Base-by-base conservation (phyloP, 208 protist genomes). In the Trypanosoma scelopori region DNA sequence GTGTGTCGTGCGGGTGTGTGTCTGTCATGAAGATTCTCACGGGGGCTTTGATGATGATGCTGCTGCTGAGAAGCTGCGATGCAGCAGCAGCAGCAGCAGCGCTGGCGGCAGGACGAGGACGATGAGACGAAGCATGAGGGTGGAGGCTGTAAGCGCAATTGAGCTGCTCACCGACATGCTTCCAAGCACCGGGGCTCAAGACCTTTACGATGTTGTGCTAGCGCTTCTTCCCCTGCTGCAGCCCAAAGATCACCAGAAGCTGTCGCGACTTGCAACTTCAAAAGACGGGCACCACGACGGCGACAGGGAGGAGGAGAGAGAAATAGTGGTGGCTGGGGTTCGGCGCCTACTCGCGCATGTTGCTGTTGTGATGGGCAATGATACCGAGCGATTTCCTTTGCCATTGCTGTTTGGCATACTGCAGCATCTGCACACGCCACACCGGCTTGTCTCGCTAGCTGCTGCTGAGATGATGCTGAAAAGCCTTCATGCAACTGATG, bases 311-410 rank as follows among this genome's bases (percentile, higher is more conserved):
- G 25, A 58, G 3, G n/a, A 50, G 13, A 22, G 25, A 1, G 25
- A 50, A 50, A 7, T 4, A 22, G 3, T 25, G 43, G 30, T 25
- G 49, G n/a, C 23, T 22, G 58, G 51, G 39, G 39, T 70, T 4
- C 53, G 52, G 5, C 71, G 69, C 7, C 51, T 77, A 27, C 69
- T 77, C n/a, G 66, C 68, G 18, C 60, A 74, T 55, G 75, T 82
- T 0, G 60, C 77, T n/a, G 58, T 74, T 12, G 49, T 79, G 1
- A 65, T 77, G 32, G 77, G 65, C 9, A 73, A 79, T 51, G 77
- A 82, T 39, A 71, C 71, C 23, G 71, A 75, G 32, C 66, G 77
- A 15, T 82, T 82, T 64, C 55, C 69, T 1, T 39, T 66, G 11
- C 58, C 47, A 16, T 1, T 65, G 42, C 30, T 67, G 25, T 23